Base-by-base conservation (phyloP, 2,329 filamentous ascomycete genomes). In the Neodidymelliopsis sp. region DNA sequence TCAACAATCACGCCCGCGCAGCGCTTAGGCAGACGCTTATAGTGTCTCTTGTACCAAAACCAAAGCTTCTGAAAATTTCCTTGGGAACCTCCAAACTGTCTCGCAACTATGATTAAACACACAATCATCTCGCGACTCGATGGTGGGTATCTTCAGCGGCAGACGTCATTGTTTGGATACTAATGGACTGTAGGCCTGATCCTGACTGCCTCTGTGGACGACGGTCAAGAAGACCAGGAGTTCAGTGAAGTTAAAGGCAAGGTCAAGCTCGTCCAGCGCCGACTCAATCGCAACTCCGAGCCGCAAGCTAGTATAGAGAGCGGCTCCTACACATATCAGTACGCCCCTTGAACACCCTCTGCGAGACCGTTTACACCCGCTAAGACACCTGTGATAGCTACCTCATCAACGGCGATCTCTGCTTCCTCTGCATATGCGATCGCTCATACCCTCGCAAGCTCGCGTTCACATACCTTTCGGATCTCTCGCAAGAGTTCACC, bases 381-480 rank as follows among this genome's bases (percentile, higher is more conserved):
- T 67, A 19, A 64, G 35, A 18, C 15, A 38, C 24, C 6, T 16
- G 6, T 28, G 4, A 27, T 66, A 91, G 89, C 82, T 96, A 96
- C 80, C 79, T 93, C 56, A 89, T 99, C 76, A 81, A 88, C 66
- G 81, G 86, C 67, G 87, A 90, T 65, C 82, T 99, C 62, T 87
- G 91, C 77, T 97, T 96, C 80, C 82, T 97, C 65, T 91, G 89
- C 80, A 93, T 99, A 75, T 92, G 90, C 80, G 92, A 97, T 75
- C 83, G 85, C 49, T 90, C 90, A 47, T 99, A 97, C 80, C 93
- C 94, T 49, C 93, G 94, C 75, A 97, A 99, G 77, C 89, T 99
- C 37, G 93, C 95, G 69, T 96, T 99, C 76, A 97, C 93, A 54
- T 99, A 97, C 82, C 91, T 99, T 53, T 86, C 90, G 64, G 94